Evolutionary conservation across 176 grass and related monocot species (phyloP), one percentile per base, ranked within the genome.

Genomic region (Guadua angustifolia): DNA sequence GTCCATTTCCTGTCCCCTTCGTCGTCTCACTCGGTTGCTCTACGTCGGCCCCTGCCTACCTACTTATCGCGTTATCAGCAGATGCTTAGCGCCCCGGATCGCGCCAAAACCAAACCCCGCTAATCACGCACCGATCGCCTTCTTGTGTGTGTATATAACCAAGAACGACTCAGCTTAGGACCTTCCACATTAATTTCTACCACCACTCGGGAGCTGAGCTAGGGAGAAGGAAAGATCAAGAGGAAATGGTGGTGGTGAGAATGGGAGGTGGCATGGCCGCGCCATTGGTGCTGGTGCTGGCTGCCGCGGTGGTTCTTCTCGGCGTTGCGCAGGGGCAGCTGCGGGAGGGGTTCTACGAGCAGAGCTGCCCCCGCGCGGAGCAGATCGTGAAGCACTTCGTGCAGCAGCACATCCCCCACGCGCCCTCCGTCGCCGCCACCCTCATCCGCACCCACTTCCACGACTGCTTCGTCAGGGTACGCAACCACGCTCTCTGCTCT

Each of bases 391-490:
- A 66, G 63, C 69, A 84, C 18, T 99, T 90, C 91, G 89, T 92
- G 6, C 51, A 33, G 81, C 49, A 66, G 66, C 96, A 99, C 81
- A 22, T 95, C 64, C 85, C 96, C 0, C 83, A 49, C 81, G 93
- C 86, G 77, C 96, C 96, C 5, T 65, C 69, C 49, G 26, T 99
- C 69, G 93, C 96, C 73, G 81, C 96, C 80, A 80, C 96, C 64
- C 88, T 97, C 24, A 88, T 97, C 88, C 83, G 94, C 17, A 89
- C 94, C 84, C 92, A 94, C 65, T 97, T 97, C 73, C 95, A 97
- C 73, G 95, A 97, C 80, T 97, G 95, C 82, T 97, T 97, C 89
- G 90, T 97, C 86, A 86, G 89, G 87, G 94, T 97, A 86, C 92
- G 78, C 91, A 98, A 87, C 92, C 95, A 88, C 7, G 81, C 49